Conservation (phyloP, 306 rosid genomes). For the Crotalaria pallida region DNA sequence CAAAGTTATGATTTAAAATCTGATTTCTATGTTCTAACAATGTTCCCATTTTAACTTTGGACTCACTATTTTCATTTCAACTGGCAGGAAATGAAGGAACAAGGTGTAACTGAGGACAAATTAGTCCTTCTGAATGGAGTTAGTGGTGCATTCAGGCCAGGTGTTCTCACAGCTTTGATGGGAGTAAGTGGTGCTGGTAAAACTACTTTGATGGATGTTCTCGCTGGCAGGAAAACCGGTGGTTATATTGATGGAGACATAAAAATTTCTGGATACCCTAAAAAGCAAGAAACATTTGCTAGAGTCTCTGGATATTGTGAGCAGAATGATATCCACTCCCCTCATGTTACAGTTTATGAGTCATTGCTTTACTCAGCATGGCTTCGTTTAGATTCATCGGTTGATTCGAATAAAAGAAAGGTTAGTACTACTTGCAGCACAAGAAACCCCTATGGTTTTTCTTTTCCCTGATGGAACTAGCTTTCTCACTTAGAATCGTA, state of each 20-base stretch:
- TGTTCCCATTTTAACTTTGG: background rate
- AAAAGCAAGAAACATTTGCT: conserved; percentile 64
- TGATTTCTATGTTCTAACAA: background rate
- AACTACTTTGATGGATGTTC: conserved; percentile 66
- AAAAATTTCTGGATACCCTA: conserved; percentile 57
- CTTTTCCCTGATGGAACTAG: background rate
- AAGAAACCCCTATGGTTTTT: background rate
- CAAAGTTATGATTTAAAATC: background rate
- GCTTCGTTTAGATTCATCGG: conserved; percentile 44
- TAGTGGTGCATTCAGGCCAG: conserved; percentile 66
- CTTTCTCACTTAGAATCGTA: background rate
- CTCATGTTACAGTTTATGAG: conserved; percentile 59
- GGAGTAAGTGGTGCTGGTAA: conserved; percentile 81
- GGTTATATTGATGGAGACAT: conserved; percentile 62
- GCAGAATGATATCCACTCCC: conserved; percentile 69
- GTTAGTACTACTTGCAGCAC: conserved; percentile 14
- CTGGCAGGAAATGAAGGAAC: conserved; percentile 54
- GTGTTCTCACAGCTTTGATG: conserved; percentile 67
- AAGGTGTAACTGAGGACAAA: conserved; percentile 47
- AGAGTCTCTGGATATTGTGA: conserved; percentile 57
- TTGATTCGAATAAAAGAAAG: conserved; percentile 37
- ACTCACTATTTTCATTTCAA: background rate
- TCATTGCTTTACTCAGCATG: conserved; percentile 58
- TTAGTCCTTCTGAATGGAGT: conserved; percentile 46
- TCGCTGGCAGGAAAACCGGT: conserved; percentile 70